Conservation (phyloP, 78 protist species). For the Guillardia theta region DNA sequence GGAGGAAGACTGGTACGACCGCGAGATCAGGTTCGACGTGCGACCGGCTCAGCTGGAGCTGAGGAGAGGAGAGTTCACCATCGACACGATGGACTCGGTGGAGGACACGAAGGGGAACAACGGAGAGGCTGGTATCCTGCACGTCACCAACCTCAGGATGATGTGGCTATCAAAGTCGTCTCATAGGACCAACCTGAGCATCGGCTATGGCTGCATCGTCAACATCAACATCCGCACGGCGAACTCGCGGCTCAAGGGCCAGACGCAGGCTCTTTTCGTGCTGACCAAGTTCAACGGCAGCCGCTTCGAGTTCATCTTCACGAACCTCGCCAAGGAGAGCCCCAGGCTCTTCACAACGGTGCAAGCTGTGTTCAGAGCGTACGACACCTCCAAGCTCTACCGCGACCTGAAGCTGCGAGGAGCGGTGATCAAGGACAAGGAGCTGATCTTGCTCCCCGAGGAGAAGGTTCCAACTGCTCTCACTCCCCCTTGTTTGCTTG, state of each 20-base stretch:
- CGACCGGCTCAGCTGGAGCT: neutral
- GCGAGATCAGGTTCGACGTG: slow-evolving; percentile 76
- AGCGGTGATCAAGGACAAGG: slow-evolving; percentile 60
- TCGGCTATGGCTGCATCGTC: slow-evolving; percentile 41
- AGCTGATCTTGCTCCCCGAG: slow-evolving; percentile 58
- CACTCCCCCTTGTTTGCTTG: too few species aligned
- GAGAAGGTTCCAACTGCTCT: too few species aligned
- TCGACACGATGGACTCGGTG: slow-evolving; percentile 33
- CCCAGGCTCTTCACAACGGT: slow-evolving; percentile 84
- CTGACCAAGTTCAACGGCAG: slow-evolving; percentile 40
- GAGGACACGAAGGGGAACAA: slow-evolving; percentile 89
- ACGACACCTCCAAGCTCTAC: slow-evolving; percentile 74
- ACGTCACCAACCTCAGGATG: slow-evolving; percentile 76
- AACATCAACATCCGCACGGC: slow-evolving; percentile 60
- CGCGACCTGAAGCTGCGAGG: slow-evolving; percentile 79
- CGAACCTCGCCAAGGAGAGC: slow-evolving; percentile 46
- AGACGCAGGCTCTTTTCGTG: slow-evolving; percentile 72
- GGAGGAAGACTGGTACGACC: slow-evolving; percentile 64
- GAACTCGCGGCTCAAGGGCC: slow-evolving; percentile 61
- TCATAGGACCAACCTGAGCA: slow-evolving; percentile 49
- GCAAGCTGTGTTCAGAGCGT: slow-evolving; percentile 75
- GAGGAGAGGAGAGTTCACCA: neutral
- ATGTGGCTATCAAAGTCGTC: slow-evolving; percentile 59
- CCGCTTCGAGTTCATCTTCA: slow-evolving; percentile 79
- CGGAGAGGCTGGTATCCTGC: slow-evolving; percentile 71